Evolutionary conservation across 345 rosid species (phyloP), one percentile per base, ranked within the genome.

Genomic region (Eucalyptus coolabah): DNA sequence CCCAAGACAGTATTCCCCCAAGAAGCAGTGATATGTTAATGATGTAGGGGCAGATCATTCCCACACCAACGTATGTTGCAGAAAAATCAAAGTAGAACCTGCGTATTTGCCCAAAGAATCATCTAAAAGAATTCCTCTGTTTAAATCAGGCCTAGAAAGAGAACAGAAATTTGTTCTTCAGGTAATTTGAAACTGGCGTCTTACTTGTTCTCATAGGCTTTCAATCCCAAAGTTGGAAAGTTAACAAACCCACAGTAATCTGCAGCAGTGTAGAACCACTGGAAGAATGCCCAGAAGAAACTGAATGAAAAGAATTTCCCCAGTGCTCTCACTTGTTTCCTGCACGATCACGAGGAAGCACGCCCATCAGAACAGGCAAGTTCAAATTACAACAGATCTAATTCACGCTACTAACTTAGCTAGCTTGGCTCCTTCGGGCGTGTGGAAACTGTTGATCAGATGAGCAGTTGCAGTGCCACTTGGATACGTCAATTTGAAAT

Each of bases 31-130:
- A 97, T 86, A 96, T 34, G 92, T 97, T 96, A 42, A 96, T 89
- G 67, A 97, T 92, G 92, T 96, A 95, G 50, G 96, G 97, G 77
- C 97, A 97, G 81, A 96, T 95, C 99, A 97, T 97, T 87, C 99
- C 99, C 23, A 95, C 98, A 83, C 99, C 98, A 86, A 97, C 95
- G 83, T 96, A 97, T 49, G 96, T 95, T 63, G 98, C 94, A 63
- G 98, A 95, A 94, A 97, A 96, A 89, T 97, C 98, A 87, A 97
- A 96, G 93, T 91, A 95, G 92, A 97, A 97, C 94, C 99, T 97
- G 93, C 89, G 59, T 72, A 92, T 86, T 82, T 65, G 45, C 49
- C 89, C 77, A 32, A 60, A 80, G 86, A 53, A 89, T 72, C n/a
- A 89, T 47, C 28, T 21, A 11, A 21, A 49, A 13, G 32, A 59